Base-by-base conservation (phyloP, 1,284 basidiomycete species). In the Neotropicomus parvogracilis region DNA sequence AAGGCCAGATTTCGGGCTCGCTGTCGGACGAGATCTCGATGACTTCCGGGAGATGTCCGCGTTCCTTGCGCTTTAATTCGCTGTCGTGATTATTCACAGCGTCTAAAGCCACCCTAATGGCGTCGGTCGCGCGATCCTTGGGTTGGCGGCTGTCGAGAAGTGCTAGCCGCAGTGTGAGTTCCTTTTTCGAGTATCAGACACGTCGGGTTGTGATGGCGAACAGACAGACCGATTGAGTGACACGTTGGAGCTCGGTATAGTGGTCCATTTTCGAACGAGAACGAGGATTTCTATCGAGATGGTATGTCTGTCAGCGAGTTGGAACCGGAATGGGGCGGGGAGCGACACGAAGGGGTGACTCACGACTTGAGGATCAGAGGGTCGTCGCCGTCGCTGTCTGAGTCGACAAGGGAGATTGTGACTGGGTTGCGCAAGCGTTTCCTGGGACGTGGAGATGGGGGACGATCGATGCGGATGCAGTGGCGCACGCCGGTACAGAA, bases 21-120 rank as follows among this genome's bases (percentile, higher is more conserved):
- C 66, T 66, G 40, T 68, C 65, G 20, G 63, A 66, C 6, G 58
- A 55, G 29, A 68, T 57, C 32, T 53, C 60, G 40, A 68, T 61
- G 3, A 62, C 37, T 21, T 66, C 57, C 0, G 4, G 20, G 7
- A 16, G 16, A 7, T 29, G 46, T 6, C 46, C 48, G 9, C 32
- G 46, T 9, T 50, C 48, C 40, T 65, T 66, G 29, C 64, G 60
- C 46, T 67, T 68, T 33, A 57, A 14, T 19, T 52, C 41, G 14
- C 20, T 29, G 6, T 24, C 24, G 24, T 32, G 41, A 20, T 40
- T 46, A 3, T 44, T 38, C 1, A 62, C 48, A 9, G 16, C 41
- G 13, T 53, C 49, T 3, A 44, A 20, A 13, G 53, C 53, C 45
- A 63, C 52, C 36, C 44, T 52, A 1, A 65, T 32, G 20, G 58